A percentile compares a stretch with the other conserved stretches of the same genome.
Conservation (phyloP, 192 early-diverging fungal species). For the Chytriomyces confervae region DNA sequence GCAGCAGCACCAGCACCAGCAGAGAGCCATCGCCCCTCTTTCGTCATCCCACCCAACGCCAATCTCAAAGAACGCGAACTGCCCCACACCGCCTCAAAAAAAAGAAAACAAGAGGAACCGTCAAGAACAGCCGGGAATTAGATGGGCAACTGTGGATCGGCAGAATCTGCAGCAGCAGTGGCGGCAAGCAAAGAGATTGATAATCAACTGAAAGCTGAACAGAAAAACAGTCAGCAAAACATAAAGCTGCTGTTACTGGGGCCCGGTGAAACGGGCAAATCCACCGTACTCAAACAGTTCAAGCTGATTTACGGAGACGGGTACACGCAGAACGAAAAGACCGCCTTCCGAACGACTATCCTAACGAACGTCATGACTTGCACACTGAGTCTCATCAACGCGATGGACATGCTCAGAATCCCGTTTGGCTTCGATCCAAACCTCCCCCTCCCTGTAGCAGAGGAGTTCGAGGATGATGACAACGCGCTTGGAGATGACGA, state of each 20-base stretch:
- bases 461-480: neutral
- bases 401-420: slow-evolving; percentile 47
- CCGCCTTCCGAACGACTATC: slow-evolving; percentile 43
- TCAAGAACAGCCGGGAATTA: neutral
- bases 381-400: slow-evolving; percentile 39
- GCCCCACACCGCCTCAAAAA: too few relatives aligned
- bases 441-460: neutral
- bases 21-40: neutral
- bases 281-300: slow-evolving; percentile 55
- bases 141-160: slow-evolving; percentile 47
- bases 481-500: slow-evolving; percentile 44
- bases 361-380: slow-evolving; percentile 45
- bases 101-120: too few relatives aligned
- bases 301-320: slow-evolving; percentile 50
- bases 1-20: too few relatives aligned
- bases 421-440: slow-evolving; percentile 29
- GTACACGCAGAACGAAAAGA: slow-evolving; percentile 43
- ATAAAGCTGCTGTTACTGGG: slow-evolving; percentile 52
- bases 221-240: slow-evolving; percentile 33
- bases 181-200: slow-evolving; percentile 61
- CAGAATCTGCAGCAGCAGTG: slow-evolving; percentile 45
- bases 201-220: slow-evolving; percentile 50
- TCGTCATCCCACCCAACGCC: neutral
- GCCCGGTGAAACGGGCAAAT: slow-evolving; percentile 56
- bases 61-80: neutral